phyloP scores from a whole-genome alignment of 345 rosid genomes.

The Dipteronia sinensis region DNA sequence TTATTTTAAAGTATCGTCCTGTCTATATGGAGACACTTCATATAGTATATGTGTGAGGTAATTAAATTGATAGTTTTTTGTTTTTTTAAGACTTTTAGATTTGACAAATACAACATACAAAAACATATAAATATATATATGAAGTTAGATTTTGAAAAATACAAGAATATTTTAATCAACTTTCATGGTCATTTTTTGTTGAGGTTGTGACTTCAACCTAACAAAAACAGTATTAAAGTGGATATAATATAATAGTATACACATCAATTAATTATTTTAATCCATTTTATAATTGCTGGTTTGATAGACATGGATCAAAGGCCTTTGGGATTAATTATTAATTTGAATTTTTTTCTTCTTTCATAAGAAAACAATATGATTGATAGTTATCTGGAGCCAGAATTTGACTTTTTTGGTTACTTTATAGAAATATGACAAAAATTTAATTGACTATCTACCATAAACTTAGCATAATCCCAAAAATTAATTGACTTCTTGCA shows the following conservation, averaged over 20 bases:
- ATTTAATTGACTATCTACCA: neutral
- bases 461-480: too few species aligned
- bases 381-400: neutral
- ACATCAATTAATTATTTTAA: neutral
- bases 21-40: too few species aligned
- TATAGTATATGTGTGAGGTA: too few species aligned
- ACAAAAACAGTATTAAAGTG: neutral
- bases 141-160: neutral
- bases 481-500: neutral
- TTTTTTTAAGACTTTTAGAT: too few species aligned
- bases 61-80: too few species aligned
- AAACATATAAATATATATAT: too few species aligned
- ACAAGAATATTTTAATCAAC: neutral
- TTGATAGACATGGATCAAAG: neutral
- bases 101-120: too few species aligned
- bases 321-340: neutral
- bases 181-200: neutral
- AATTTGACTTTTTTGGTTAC: neutral
- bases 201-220: constrained; percentile 13
- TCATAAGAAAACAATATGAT: neutral
- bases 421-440: neutral
- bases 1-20: too few species aligned
- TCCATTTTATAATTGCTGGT: neutral
- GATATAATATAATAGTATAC: neutral
- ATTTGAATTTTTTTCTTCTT: constrained; percentile 7